phyloP scores from a whole-genome alignment of 345 rosid genomes.

The Brassica incana region DNA sequence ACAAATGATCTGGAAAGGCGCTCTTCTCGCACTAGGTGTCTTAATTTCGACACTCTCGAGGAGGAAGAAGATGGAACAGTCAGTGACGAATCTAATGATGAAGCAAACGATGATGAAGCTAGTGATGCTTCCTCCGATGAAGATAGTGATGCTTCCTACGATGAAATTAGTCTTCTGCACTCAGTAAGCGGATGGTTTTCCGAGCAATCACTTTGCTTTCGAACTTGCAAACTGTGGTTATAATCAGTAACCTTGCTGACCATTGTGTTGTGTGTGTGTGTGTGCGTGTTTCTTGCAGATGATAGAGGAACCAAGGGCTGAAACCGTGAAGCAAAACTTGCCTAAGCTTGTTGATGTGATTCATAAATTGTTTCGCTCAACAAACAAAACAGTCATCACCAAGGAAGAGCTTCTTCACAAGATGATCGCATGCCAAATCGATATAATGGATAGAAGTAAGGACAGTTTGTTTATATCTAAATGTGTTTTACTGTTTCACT shows the following conservation, averaged over 20 bases:
- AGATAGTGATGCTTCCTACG: slow-evolving; percentile 31
- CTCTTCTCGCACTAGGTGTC: slow-evolving; percentile 54
- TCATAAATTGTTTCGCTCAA: slow-evolving; percentile 63
- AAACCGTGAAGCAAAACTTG: slow-evolving; percentile 55
- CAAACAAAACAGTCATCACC: slow-evolving; percentile 59
- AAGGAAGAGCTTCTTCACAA: slow-evolving; percentile 75
- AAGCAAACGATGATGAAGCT: slow-evolving; percentile 14
- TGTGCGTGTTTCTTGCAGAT: slow-evolving; percentile 46
- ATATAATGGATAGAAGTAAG: slow-evolving; percentile 74
- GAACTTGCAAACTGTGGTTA: background rate
- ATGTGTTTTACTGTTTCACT: background rate
- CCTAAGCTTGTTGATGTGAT: slow-evolving; percentile 71
- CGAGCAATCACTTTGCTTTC: no score
- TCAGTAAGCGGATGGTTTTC: slow-evolving; percentile 47
- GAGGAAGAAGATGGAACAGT: slow-evolving; percentile 33
- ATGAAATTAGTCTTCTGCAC: slow-evolving; percentile 46
- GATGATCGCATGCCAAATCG: slow-evolving; percentile 49
- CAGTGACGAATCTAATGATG: background rate
- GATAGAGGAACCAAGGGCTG: slow-evolving; percentile 53
- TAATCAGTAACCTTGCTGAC: background rate
- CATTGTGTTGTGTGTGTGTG: no score
- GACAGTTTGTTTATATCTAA: background rate
- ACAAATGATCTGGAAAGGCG: slow-evolving; percentile 54
- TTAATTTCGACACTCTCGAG: slow-evolving; percentile 58
- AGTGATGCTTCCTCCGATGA: slow-evolving; percentile 34